phyloP scores from a whole-genome alignment of 2,329 filamentous ascomycete species.

The Talaromyces sp. region DNA sequence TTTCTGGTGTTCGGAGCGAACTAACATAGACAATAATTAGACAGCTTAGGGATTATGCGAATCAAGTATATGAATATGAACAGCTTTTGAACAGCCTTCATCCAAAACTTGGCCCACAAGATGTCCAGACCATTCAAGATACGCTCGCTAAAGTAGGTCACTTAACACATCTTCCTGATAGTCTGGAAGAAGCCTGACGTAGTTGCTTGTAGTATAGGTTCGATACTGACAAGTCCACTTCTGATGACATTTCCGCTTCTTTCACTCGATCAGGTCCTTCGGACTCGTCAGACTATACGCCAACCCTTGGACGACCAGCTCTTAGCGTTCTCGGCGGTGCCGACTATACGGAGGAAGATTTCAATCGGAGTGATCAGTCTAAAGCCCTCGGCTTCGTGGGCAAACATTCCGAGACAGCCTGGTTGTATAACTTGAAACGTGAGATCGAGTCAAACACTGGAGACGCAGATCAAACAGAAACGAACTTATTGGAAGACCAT shows the following conservation, averaged over 20 bases:
- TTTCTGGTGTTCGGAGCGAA: background rate
- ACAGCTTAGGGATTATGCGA: conserved; percentile 33
- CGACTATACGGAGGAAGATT: conserved; percentile 41
- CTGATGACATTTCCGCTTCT: conserved; percentile 9
- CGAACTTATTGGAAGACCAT: conserved; percentile 12
- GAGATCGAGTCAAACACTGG: conserved; percentile 23
- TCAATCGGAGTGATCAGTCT: conserved; percentile 34
- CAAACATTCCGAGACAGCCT: conserved; percentile 40
- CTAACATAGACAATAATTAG: conserved; percentile 20
- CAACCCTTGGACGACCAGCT: conserved; percentile 16
- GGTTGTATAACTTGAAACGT: conserved; percentile 38
- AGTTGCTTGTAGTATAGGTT: conserved; percentile 11
- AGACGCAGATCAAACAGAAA: background rate
- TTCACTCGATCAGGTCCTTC: conserved; percentile 9
- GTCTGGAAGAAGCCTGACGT: conserved; percentile 7
- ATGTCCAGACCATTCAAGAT: conserved; percentile 29
- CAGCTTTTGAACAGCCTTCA: conserved; percentile 28
- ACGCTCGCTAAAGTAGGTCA: conserved; percentile 28
- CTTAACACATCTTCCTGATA: conserved; percentile 1
- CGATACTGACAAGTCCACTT: conserved; percentile 4
- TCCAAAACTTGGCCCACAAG: conserved; percentile 26
- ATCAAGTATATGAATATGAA: conserved; percentile 32
- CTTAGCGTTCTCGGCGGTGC: conserved; percentile 26
- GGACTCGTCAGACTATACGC: conserved; percentile 15
- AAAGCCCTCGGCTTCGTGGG: conserved; percentile 39